A percentile compares a stretch with the other conserved stretches of the same genome.
Conservation (phyloP, 2,329 filamentous ascomycete genomes). For the Fusarium transvaalense region DNA sequence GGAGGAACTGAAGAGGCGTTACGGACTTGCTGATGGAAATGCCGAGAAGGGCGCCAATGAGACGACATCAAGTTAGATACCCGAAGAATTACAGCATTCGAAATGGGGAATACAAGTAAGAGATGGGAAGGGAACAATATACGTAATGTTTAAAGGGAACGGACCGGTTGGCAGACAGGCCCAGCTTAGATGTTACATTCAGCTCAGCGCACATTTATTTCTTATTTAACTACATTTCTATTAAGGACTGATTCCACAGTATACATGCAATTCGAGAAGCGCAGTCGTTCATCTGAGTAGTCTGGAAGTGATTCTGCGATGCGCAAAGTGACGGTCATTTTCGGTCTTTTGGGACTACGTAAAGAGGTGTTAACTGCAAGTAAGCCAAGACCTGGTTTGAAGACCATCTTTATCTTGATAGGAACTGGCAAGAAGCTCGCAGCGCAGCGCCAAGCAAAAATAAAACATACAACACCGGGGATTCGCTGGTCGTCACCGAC, state of each 20-base stretch:
- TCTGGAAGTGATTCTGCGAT: background rate
- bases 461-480: conserved; percentile 36
- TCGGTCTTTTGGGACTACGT: background rate
- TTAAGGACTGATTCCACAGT: background rate
- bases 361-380: background rate
- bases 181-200: background rate
- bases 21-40: conserved; percentile 41
- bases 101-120: conserved; percentile 1
- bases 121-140: conserved; percentile 10
- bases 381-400: background rate
- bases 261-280: background rate
- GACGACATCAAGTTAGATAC: conserved; percentile 41
- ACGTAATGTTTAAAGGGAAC: conserved; percentile 27
- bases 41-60: conserved; percentile 34
- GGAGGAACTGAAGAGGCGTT: conserved; percentile 63
- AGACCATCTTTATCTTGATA: background rate
- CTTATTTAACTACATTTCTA: background rate
- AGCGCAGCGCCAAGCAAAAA: background rate
- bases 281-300: no score
- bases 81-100: conserved; percentile 12
- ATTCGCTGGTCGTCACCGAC: conserved; percentile 41
- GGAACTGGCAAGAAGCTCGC: background rate
- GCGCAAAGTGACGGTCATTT: no score
- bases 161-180: conserved; percentile 8
- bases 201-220: background rate